phyloP scores from a whole-genome alignment of 2,329 filamentous ascomycete genomes.

The Colletotrichum echinochloae region DNA sequence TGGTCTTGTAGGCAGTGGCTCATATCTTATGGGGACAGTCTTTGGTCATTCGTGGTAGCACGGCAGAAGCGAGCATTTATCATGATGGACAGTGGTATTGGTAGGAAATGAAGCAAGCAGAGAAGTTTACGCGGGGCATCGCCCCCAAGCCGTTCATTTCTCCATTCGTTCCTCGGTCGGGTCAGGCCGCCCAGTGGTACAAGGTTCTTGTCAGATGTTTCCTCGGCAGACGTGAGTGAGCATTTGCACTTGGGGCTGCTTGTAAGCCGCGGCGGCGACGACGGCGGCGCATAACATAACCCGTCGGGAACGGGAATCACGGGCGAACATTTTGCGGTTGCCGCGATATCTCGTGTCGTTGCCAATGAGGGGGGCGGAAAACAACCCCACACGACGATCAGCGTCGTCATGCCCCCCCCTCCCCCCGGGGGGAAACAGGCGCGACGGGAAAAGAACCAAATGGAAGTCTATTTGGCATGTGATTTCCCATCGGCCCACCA shows the following conservation, averaged over 20 bases:
- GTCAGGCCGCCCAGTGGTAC: background rate
- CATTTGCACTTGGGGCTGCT: background rate
- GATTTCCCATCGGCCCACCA: constrained; percentile 24
- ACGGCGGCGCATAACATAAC: no score
- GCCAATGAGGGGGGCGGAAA: constrained; percentile 5
- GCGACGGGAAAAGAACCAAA: constrained; percentile 12
- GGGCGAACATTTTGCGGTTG: background rate
- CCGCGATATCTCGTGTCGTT: constrained; percentile 8
- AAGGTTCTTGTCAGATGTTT: background rate
- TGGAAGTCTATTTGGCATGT: constrained; percentile 30
- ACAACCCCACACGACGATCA: constrained; percentile 29
- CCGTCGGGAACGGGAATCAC: no score
- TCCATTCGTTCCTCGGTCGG: background rate
- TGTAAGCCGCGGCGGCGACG: background rate
- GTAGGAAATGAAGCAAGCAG: background rate
- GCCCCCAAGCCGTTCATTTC: background rate
- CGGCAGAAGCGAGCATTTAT: no score
- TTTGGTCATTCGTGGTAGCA: background rate
- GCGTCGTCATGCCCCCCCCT: background rate
- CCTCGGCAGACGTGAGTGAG: background rate
- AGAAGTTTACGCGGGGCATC: background rate
- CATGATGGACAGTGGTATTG: background rate
- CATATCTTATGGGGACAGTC: background rate
- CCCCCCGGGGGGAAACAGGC: background rate
- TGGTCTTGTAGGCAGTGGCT: background rate